Evolutionary conservation across 345 rosid species (phyloP).

Genomic region (Eucalyptus cloeziana): DNA sequence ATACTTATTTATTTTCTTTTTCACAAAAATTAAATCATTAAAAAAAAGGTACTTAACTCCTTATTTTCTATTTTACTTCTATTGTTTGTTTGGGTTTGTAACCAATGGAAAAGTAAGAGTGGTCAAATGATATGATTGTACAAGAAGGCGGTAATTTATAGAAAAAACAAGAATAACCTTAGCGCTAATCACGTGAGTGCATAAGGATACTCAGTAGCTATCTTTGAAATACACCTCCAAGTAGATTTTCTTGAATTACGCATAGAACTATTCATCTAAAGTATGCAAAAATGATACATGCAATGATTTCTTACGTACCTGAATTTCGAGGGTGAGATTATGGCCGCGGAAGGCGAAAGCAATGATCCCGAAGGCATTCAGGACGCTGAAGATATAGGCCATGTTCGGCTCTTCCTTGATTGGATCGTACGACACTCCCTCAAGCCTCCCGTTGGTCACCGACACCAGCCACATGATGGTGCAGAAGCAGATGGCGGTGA

Average conservation of each 20-base stretch:
- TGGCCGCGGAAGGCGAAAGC: constrained; percentile 18
- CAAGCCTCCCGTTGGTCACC: constrained; percentile 3
- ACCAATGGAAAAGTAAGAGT: too few relatives aligned
- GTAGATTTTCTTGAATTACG: background rate
- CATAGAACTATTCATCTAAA: background rate
- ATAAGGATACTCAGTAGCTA: background rate
- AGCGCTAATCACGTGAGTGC: background rate
- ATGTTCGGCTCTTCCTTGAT: background rate
- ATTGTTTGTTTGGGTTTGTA: too few relatives aligned
- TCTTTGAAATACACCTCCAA: background rate
- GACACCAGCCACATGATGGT: constrained; percentile 16
- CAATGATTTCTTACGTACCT: background rate
- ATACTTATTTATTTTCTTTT: too few relatives aligned
- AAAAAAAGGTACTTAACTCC: too few relatives aligned
- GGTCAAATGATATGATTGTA: too few relatives aligned
- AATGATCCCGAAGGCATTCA: constrained; percentile 6
- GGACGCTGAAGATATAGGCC: background rate
- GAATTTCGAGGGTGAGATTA: constrained; percentile 4
- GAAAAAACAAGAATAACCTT: background rate
- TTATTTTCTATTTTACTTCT: too few relatives aligned
- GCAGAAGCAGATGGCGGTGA: constrained; percentile 10
- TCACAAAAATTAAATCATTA: too few relatives aligned
- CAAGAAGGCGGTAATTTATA: background rate
- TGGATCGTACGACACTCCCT: constrained; percentile 7
- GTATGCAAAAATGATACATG: background rate